Percentiles rank a stretch among this genome's conserved stretches.
phyloP scores from a whole-genome alignment of 306 rosid genomes.

The Fragaria nilgerrensis region DNA sequence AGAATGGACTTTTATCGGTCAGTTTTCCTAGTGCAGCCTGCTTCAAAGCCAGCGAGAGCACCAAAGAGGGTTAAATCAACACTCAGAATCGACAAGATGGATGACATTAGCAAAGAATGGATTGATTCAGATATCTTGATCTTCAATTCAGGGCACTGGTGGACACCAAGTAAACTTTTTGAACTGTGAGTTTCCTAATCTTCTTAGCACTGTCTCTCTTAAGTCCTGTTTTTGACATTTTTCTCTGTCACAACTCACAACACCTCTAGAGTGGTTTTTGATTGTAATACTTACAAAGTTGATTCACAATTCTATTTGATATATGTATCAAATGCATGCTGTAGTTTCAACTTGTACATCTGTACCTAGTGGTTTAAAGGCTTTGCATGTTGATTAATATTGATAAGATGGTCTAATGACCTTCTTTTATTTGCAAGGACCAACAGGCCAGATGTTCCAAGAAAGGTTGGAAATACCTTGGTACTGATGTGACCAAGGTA shows the following conservation, averaged over 20 bases:
- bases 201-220: slow-evolving; percentile 9
- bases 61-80: slow-evolving; percentile 71
- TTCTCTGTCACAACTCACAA: background rate
- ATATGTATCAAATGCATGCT: background rate
- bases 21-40: slow-evolving; percentile 65
- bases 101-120: slow-evolving; percentile 78
- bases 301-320: slow-evolving; percentile 3
- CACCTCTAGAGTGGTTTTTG: background rate
- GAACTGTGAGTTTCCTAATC: slow-evolving; percentile 60
- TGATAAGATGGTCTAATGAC: background rate
- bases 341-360: background rate
- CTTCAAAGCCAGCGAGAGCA: slow-evolving; percentile 46
- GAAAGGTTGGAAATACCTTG: background rate
- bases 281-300: background rate
- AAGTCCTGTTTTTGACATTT: background rate
- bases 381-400: background rate
- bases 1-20: slow-evolving; percentile 83
- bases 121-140: slow-evolving; percentile 77
- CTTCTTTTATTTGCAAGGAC: background rate
- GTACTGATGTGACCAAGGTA: background rate
- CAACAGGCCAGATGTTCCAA: background rate
- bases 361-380: background rate
- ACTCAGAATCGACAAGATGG: slow-evolving; percentile 65
- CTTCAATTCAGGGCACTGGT: slow-evolving; percentile 94
- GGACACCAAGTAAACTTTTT: slow-evolving; percentile 73